Conservation (phyloP, 176 grass and related monocot genomes). For the Eleusine indica region DNA sequence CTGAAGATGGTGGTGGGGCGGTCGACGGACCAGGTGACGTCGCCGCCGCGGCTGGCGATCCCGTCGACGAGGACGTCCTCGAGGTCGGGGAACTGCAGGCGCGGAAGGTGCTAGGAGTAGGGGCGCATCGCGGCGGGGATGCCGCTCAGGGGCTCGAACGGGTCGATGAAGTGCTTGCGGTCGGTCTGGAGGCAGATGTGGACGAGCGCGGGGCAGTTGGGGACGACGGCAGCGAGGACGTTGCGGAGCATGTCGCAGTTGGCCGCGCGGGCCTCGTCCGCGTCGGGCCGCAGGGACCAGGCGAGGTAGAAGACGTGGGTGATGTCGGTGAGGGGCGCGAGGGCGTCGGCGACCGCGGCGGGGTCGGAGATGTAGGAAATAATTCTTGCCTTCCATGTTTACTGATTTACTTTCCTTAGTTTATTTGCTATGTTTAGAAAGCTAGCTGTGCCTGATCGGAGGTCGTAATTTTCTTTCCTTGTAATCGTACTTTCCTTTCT, state of each 20-base stretch:
- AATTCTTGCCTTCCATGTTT: no score
- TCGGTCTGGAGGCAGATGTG: conserved; percentile 76
- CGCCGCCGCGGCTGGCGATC: conserved; percentile 38
- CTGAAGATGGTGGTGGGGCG: conserved; percentile 70
- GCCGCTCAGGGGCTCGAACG: conserved; percentile 34
- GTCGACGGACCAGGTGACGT: conserved; percentile 66
- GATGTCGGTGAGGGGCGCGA: conserved; percentile 52
- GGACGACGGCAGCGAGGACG: conserved; percentile 61
- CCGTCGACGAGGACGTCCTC: conserved; percentile 57
- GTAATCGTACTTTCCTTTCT: no score
- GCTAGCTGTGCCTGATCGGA: no score
- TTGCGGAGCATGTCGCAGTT: conserved; percentile 68
- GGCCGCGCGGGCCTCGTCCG: conserved; percentile 32
- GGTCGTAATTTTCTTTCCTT: no score
- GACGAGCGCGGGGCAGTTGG: conserved; percentile 45
- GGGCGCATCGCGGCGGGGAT: conserved; percentile 31
- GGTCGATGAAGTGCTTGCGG: conserved; percentile 65
- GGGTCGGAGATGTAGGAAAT: conserved; percentile 11
- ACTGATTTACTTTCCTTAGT: no score
- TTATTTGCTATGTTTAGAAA: no score
- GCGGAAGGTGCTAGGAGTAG: conserved; percentile 58
- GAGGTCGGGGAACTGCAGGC: conserved; percentile 38
- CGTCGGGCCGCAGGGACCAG: conserved; percentile 30
- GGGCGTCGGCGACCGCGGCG: conserved; percentile 43
- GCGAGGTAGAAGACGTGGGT: conserved; percentile 71